Evolutionary conservation across 768 basidiomycete genomes (phyloP), one percentile per base, ranked within the genome.

Genomic region (Auricularia auricula-judae): DNA sequence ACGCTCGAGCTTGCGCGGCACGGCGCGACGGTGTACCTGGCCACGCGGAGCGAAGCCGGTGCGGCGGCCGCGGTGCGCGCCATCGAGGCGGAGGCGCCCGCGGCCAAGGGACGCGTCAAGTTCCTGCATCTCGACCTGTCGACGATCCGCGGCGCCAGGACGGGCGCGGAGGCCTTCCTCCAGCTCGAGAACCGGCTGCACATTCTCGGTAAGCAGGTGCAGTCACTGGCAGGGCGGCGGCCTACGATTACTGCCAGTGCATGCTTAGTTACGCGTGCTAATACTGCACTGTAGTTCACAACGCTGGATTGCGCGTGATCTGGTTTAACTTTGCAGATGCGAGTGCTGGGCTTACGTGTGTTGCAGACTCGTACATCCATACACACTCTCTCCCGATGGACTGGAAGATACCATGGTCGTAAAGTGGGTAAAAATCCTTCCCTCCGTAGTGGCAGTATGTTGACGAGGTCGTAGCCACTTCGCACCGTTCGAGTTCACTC

Each of bases 1-100:
- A 78, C 84, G 21, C 76, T 78, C 62, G 78, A 80, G 66, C 79
- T 87, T 21, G 82, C 79, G 0, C 75, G 76, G 5, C 76, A 73
- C 7, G 84, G 85, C 16, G 84, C 84, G 3, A 86, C 82, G 67
- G 67, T 68, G 10, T 47, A 35, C 34, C 34, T 66, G 36, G 33
- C 53, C 10, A 2, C 61, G 34, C 36, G 61, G 0, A 12, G 14
- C 35, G 36, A 62, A 16, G 44, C 14, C 16, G 3, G 14, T 8
- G 56, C 56, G 23, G 10, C 14, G 56, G 23, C 14, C 21, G 34
- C 56, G 1, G 3, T 35, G 1, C 23, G 29, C 29, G 14, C 1
- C 23, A 59, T 59, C 5, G 56, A 59, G 7, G 56, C 14, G 23
- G 47, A 51, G 16, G 29, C 12, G 11, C 3, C 56, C 1, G 56